Evolutionary conservation across 495 filamentous ascomycete genomes (phyloP).

Genomic region (Aspergillus bertholletiae): DNA sequence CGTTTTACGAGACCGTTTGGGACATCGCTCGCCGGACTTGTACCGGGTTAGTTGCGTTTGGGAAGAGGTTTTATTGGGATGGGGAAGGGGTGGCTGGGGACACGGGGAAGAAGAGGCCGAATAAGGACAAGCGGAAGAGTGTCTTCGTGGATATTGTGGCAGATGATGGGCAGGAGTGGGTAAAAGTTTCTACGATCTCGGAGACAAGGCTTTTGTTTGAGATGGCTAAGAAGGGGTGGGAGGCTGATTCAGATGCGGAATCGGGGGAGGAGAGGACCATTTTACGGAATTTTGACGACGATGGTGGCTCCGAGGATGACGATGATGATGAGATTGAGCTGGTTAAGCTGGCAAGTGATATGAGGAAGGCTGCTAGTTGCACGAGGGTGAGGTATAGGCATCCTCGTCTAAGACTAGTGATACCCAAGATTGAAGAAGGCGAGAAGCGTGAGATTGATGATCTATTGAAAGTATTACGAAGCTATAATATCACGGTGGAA

Average conservation of each 20-base stretch:
- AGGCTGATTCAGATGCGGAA: constrained; percentile 36
- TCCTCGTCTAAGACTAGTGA: constrained; percentile 57
- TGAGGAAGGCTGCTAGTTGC: constrained; percentile 49
- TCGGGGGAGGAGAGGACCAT: constrained; percentile 34
- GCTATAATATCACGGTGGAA: constrained; percentile 52
- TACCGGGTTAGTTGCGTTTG: constrained; percentile 46
- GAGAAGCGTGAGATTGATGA: constrained; percentile 50
- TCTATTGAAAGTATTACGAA: constrained; percentile 54
- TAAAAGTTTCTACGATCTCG: constrained; percentile 60
- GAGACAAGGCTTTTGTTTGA: constrained; percentile 55
- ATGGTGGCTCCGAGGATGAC: constrained; percentile 19
- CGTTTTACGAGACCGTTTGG: constrained; percentile 57
- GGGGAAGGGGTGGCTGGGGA: constrained; percentile 5
- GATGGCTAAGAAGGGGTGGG: constrained; percentile 63
- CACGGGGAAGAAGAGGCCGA: constrained; percentile 13
- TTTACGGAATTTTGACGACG: constrained; percentile 30
- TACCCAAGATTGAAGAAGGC: constrained; percentile 54
- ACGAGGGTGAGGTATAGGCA: constrained; percentile 54
- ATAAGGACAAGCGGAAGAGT: constrained; percentile 24
- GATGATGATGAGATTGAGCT: constrained; percentile 48
- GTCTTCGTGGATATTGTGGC: constrained; percentile 35
- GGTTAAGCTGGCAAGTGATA: constrained; percentile 53
- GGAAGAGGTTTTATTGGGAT: constrained; percentile 55
- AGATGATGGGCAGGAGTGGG: constrained; percentile 54
- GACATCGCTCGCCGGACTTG: constrained; percentile 44